Percentiles rank a stretch among this genome's conserved stretches.
Evolutionary conservation across 1,284 basidiomycete genomes (phyloP).

Genomic region (Trametes hirsuta): DNA sequence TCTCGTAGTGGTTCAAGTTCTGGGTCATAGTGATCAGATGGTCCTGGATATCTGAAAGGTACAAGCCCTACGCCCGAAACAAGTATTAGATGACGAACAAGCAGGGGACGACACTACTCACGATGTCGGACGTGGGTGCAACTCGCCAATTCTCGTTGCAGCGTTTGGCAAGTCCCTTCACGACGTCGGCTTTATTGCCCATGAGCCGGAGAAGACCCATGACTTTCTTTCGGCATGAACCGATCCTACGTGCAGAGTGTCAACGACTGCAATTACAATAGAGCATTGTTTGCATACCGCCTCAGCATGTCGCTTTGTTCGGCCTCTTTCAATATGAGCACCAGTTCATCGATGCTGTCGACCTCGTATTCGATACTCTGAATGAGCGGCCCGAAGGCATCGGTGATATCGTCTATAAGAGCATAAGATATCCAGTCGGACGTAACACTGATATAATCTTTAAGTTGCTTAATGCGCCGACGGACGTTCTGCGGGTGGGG

Average conservation of each 20-base stretch:
- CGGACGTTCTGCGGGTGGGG: conserved; percentile 98
- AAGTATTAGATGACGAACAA: neutral
- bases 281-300: conserved; percentile 38
- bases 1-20: conserved; percentile 98
- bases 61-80: conserved; percentile 69
- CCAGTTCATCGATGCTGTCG: conserved; percentile 98
- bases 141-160: conserved; percentile 99
- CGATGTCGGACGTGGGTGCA: conserved; percentile 97
- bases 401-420: conserved; percentile 99
- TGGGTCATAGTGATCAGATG: conserved; percentile 99
- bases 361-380: conserved; percentile 99
- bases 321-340: conserved; percentile 91
- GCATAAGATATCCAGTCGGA: conserved; percentile 99
- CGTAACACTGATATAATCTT: conserved; percentile 98
- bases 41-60: conserved; percentile 95
- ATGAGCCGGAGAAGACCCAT: conserved; percentile 96
- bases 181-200: conserved; percentile 99
- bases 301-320: conserved; percentile 83
- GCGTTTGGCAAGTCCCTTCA: conserved; percentile 97
- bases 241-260: conserved; percentile 66
- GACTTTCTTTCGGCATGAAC: conserved; percentile 98
- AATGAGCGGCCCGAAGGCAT: conserved; percentile 98
- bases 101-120: conserved; percentile 41
- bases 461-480: conserved; percentile 97
- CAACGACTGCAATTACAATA: neutral